Conservation (phyloP, 805 yeast species). For the Ascoidea asiatica region DNA sequence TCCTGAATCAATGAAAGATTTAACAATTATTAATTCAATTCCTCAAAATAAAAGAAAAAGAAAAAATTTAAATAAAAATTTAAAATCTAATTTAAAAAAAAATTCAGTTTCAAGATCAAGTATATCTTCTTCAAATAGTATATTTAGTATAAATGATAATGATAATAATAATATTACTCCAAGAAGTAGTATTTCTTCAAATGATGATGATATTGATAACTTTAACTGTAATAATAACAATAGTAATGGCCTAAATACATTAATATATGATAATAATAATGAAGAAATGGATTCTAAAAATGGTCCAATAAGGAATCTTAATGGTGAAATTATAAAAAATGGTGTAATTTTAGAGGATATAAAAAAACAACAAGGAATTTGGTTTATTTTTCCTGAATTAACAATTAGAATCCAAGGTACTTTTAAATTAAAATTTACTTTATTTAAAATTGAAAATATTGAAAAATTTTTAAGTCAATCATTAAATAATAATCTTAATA, state of each 20-base stretch:
- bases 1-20: conserved; percentile 16
- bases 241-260: no score
- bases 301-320: neutral
- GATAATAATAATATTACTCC: neutral
- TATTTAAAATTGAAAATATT: neutral
- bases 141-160: no score
- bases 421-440: neutral
- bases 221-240: no score
- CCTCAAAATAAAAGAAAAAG: no score
- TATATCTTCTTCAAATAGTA: neutral
- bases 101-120: no score
- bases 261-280: neutral
- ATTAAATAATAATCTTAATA: no score
- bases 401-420: neutral
- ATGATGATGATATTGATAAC: no score
- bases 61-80: no score
- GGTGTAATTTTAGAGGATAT: neutral
- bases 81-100: no score
- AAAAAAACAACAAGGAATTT: neutral
- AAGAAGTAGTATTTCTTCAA: neutral
- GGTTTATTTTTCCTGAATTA: neutral
- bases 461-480: conserved; percentile 4
- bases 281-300: no score
- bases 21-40: conserved; percentile 6
- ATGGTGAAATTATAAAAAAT: neutral